A percentile compares a stretch with the other conserved stretches of the same genome.
Conservation (phyloP, 345 rosid species). For the Aurinia saxatilis region DNA sequence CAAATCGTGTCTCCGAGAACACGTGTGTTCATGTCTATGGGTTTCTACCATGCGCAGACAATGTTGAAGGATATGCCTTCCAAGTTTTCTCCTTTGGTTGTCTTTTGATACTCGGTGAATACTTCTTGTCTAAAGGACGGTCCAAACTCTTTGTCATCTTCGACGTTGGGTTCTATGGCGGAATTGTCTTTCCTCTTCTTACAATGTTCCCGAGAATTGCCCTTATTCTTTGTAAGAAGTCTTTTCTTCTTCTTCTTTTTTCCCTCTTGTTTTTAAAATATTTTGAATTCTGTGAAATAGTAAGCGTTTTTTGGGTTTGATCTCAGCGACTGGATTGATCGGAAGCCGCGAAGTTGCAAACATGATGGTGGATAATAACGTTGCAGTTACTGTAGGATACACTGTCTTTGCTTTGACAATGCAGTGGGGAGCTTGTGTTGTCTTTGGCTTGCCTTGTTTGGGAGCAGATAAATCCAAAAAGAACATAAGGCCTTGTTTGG, state of each 20-base stretch:
- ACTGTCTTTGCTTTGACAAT: background rate
- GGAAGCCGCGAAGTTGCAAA: background rate
- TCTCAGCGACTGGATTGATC: background rate
- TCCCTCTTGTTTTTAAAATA: too few relatives aligned
- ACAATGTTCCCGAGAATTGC: constrained; percentile 22
- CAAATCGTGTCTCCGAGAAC: background rate
- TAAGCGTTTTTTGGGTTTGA: background rate
- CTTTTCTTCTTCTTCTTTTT: background rate
- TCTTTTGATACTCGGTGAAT: constrained; percentile 18
- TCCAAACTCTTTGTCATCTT: constrained; percentile 25
- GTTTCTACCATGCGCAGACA: constrained; percentile 26
- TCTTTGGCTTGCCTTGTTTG: background rate
- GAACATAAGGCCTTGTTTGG: too few relatives aligned
- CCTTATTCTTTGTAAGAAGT: constrained; percentile 19
- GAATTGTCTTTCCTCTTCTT: constrained; percentile 26
- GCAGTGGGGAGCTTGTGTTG: background rate
- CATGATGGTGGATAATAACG: background rate
- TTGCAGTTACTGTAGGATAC: background rate
- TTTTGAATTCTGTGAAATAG: background rate
- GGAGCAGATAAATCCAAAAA: too few relatives aligned
- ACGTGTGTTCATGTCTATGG: constrained; percentile 25
- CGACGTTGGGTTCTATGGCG: constrained; percentile 27
- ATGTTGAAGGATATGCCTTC: constrained; percentile 19
- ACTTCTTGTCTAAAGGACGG: constrained; percentile 28
- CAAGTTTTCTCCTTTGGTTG: constrained; percentile 29